Conservation (phyloP, 768 basidiomycete genomes). For the Tephrocybe sp. region DNA sequence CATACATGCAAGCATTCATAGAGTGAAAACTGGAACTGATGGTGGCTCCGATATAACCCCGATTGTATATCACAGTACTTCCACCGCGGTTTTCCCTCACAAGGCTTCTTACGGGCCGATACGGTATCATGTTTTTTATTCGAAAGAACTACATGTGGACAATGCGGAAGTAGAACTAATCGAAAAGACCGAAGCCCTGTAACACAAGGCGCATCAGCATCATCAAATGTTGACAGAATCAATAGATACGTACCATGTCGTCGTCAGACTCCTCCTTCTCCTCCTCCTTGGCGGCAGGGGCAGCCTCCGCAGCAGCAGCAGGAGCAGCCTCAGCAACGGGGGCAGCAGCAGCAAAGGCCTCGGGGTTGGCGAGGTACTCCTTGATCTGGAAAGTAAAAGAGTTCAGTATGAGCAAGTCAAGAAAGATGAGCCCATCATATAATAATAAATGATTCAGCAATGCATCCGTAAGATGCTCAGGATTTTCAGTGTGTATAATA, state of each 20-base stretch:
- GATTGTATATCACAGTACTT: not conserved
- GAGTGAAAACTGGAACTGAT: conserved; percentile 3
- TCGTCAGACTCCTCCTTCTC: conserved; percentile 87
- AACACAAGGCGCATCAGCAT: conserved; percentile 14
- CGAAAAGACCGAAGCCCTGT: conserved; percentile 93
- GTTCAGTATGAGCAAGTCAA: conserved; percentile 13
- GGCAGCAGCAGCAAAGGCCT: conserved; percentile 89
- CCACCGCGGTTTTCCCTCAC: conserved; percentile 7
- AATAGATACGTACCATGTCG: conserved; percentile 66
- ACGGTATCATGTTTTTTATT: conserved; percentile 9
- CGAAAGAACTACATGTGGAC: conserved; percentile 17
- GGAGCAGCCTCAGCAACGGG: conserved; percentile 57
- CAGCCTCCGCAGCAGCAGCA: conserved; percentile 41
- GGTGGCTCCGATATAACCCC: conserved; percentile 13
- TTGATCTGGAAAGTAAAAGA: conserved; percentile 59
- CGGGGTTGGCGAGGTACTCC: conserved; percentile 96
- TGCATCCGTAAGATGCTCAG: conserved; percentile 56
- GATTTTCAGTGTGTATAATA: conserved; percentile 79
- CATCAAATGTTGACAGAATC: not conserved
- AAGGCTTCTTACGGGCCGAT: conserved; percentile 11
- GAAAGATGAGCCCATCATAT: conserved; percentile 25
- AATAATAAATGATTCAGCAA: conserved; percentile 26
- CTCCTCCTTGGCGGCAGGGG: conserved; percentile 59
- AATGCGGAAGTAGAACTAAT: conserved; percentile 42
- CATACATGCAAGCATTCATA: not conserved